Conservation (phyloP, 345 rosid species). For the Noccaea caerulescens region DNA sequence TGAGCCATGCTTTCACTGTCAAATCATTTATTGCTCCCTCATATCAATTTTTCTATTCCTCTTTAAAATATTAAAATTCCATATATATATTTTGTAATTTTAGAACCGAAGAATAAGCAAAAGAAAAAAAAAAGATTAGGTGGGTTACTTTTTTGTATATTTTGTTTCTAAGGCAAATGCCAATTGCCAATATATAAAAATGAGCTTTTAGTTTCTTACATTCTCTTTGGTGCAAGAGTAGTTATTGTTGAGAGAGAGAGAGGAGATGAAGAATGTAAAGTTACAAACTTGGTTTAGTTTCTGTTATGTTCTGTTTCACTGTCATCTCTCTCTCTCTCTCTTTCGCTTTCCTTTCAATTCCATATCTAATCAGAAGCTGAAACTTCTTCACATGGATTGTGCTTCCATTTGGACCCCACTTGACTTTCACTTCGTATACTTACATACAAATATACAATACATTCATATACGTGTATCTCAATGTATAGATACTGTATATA, state of each 20-base stretch:
- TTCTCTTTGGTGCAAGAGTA: constrained; percentile 44
- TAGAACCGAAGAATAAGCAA: constrained; percentile 13
- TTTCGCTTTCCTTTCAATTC: constrained; percentile 37
- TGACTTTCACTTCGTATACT: constrained; percentile 34
- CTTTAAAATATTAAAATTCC: not conserved
- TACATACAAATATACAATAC: not conserved
- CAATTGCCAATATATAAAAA: constrained; percentile 37
- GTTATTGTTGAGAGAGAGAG: constrained; percentile 25
- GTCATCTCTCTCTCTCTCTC: constrained; percentile 43
- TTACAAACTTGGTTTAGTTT: constrained; percentile 45
- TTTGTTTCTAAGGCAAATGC: constrained; percentile 34
- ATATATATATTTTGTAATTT: not conserved
- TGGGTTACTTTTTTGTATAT: constrained; percentile 30
- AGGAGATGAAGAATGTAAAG: constrained; percentile 36
- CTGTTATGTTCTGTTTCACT: constrained; percentile 42
- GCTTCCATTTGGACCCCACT: constrained; percentile 34
- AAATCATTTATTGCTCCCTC: constrained; percentile 41
- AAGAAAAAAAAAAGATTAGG: constrained; percentile 1
- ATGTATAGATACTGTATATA: constrained; percentile 17
- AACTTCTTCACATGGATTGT: constrained; percentile 48
- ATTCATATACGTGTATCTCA: constrained; percentile 12
- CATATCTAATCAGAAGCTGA: constrained; percentile 43
- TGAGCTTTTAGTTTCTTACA: constrained; percentile 36
- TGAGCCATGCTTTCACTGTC: constrained; percentile 51
- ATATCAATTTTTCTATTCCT: constrained; percentile 25